Percentiles rank a stretch among this genome's conserved stretches.
Conservation (phyloP, 441 rosid species). For the Oxalis stricta region DNA sequence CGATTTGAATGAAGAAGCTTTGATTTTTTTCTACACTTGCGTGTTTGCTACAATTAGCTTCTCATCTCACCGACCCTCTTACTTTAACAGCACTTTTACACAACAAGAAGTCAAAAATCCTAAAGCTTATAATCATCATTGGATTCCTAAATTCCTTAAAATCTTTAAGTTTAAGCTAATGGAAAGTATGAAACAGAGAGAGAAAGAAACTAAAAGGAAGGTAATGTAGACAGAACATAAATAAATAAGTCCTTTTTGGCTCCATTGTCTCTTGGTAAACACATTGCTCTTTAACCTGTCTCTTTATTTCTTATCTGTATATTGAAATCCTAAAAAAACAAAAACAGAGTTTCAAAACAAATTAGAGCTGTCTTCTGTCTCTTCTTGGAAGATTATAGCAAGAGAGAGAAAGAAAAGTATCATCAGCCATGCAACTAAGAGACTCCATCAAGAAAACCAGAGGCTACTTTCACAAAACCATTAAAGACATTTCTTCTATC, state of each 20-base stretch:
- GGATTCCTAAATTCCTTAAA: constrained; percentile 21
- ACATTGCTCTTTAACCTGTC: constrained; percentile 11
- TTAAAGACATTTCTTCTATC: constrained; percentile 38
- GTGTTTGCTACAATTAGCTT: constrained; percentile 36
- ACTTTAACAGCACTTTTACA: constrained; percentile 28
- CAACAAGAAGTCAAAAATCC: constrained; percentile 32
- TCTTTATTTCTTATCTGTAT: constrained; percentile 14
- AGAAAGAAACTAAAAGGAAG: constrained; percentile 5
- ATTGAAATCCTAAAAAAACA: no score
- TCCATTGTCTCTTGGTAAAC: constrained; percentile 11
- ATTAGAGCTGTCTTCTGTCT: constrained; percentile 5
- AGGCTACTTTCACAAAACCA: constrained; percentile 36
- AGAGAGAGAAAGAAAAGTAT: constrained; percentile 16
- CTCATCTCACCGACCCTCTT: constrained; percentile 37
- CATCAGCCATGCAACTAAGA: constrained; percentile 45
- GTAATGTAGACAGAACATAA: background rate
- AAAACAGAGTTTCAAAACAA: no score
- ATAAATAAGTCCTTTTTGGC: constrained; percentile 12
- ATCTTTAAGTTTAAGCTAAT: no score
- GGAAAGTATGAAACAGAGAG: constrained; percentile 2
- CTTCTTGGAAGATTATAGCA: constrained; percentile 1
- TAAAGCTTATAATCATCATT: constrained; percentile 13
- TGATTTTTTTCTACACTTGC: no score
- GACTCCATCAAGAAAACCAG: constrained; percentile 48
- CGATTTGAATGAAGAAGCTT: constrained; percentile 6